phyloP scores from a whole-genome alignment of 768 basidiomycete species.

The Russula abietina region DNA sequence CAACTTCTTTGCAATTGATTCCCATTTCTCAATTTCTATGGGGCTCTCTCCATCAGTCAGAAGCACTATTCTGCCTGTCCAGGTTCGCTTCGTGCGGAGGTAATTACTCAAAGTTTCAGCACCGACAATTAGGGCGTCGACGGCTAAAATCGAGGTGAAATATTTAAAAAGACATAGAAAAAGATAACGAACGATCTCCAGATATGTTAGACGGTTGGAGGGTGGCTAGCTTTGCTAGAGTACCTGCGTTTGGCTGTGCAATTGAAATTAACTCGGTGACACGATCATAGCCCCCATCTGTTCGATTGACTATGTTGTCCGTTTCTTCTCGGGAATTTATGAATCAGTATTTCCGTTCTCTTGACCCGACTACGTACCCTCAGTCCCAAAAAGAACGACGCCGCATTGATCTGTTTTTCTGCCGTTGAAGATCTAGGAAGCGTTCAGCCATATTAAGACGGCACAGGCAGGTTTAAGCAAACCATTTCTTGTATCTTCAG shows the following conservation, averaged over 20 bases:
- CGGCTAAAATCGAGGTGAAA: conserved; percentile 40
- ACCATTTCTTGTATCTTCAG: conserved; percentile 92
- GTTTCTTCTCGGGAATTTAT: conserved; percentile 42
- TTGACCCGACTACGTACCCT: conserved; percentile 43
- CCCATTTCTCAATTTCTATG: conserved; percentile 72
- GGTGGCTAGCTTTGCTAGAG: conserved; percentile 58
- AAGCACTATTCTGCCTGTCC: conserved; percentile 79
- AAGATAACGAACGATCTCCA: conserved; percentile 57
- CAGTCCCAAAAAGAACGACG: conserved; percentile 81
- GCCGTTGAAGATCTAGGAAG: conserved; percentile 73
- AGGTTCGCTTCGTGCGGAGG: conserved; percentile 65
- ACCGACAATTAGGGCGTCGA: conserved; percentile 84
- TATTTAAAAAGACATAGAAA: not conserved
- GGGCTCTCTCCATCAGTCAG: conserved; percentile 81
- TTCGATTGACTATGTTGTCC: conserved; percentile 54
- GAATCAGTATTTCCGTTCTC: not conserved
- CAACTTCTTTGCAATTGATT: conserved; percentile 60
- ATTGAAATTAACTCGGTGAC: conserved; percentile 68
- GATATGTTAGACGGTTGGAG: conserved; percentile 48
- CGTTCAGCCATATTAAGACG: conserved; percentile 6
- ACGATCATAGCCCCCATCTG: conserved; percentile 65
- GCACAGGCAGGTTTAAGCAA: not conserved
- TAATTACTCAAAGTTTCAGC: conserved; percentile 71
- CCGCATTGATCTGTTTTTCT: conserved; percentile 93
- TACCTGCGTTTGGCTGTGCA: conserved; percentile 55